phyloP scores from a whole-genome alignment of 306 rosid species.

The apple (Malus domestica) region ASM211411v1 NC_041794.1:30367001-30367500 shows the following conservation, averaged over 20 bases:
- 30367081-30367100: too few relatives aligned
- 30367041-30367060: background rate
- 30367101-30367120: too few relatives aligned
- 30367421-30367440: slow-evolving; percentile 47
- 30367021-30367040: background rate
- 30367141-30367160: too few relatives aligned
- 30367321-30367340: slow-evolving; percentile 43
- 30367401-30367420: slow-evolving; percentile 59
- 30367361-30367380: slow-evolving; percentile 41
- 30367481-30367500: background rate
- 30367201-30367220: background rate
- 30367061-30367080: too few relatives aligned
- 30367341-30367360: slow-evolving; percentile 56
- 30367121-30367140: too few relatives aligned
- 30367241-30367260: slow-evolving; percentile 50
- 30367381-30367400: slow-evolving; percentile 53
- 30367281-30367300: slow-evolving; percentile 47
- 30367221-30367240: background rate
- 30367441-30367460: slow-evolving; percentile 63
- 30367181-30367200: background rate
- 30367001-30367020: background rate
- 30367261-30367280: slow-evolving; percentile 56
- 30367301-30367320: slow-evolving; percentile 48
- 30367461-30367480: slow-evolving; percentile 46
- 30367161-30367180: too few relatives aligned